phyloP scores from a whole-genome alignment of 1,284 basidiomycete genomes.

The Leucoagaricus sp. region DNA sequence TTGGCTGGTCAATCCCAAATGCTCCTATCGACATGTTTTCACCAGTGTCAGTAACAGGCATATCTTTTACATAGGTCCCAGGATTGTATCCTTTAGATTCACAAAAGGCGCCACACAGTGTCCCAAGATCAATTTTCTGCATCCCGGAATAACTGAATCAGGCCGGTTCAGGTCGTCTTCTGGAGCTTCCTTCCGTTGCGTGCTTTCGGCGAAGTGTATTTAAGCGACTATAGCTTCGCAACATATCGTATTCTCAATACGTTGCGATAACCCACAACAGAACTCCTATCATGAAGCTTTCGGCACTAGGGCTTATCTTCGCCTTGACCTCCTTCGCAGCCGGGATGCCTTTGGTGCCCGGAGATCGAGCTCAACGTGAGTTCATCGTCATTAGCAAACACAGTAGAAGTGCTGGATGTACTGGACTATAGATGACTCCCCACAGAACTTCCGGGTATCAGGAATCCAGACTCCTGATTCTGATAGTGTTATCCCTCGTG shows the following conservation, averaged over 20 bases:
- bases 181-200: neutral
- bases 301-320: neutral
- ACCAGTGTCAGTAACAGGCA: neutral
- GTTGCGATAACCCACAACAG: neutral
- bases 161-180: neutral
- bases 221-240: neutral
- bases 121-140: neutral
- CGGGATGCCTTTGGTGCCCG: neutral
- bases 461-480: neutral
- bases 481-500: neutral
- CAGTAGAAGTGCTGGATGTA: no score
- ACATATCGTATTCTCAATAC: neutral
- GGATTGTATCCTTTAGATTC: no score
- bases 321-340: neutral
- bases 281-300: neutral
- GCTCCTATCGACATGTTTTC: neutral
- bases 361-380: no score
- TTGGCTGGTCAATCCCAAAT: no score
- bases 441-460: neutral
- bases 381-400: no score
- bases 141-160: neutral
- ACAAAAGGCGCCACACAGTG: no score
- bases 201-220: no score
- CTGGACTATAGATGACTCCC: no score
- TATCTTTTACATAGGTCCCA: neutral